These are phyloP conservation scores for Coemansia asiatica DNA, from an alignment of 192 early-diverging fungal genomes.

Conservation along the genomic window DNA sequence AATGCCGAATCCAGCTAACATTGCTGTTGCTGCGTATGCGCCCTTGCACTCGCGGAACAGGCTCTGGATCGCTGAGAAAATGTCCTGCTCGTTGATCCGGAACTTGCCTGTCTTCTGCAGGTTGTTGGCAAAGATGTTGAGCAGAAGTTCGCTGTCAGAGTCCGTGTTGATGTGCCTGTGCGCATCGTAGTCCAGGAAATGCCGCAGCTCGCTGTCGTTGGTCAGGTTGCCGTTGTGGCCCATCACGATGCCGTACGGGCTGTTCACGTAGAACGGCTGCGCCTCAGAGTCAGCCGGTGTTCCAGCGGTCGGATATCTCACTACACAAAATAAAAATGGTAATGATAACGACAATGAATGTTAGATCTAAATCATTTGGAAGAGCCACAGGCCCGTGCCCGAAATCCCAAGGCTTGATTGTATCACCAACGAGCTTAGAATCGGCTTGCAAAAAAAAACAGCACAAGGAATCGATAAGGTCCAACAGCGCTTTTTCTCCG, in stretches of 20 bases:
- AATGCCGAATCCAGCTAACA: constrained; percentile 98
- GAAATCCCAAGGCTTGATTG: no score
- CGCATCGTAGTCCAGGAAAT: constrained; percentile 89
- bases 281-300: constrained; percentile 94
- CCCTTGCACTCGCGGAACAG: constrained; percentile 84
- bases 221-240: constrained; percentile 99
- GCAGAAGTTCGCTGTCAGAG: constrained; percentile 96
- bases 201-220: constrained; percentile 85
- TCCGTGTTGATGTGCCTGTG: constrained; percentile 99
- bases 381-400: no score
- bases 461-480: neutral
- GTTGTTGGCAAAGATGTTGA: constrained; percentile 97
- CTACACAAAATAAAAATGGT: constrained; percentile 50
- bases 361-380: no score
- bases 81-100: constrained; percentile 97
- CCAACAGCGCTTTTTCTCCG: neutral
- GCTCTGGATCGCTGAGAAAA: constrained; percentile 86
- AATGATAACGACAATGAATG: neutral
- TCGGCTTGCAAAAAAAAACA: no score
- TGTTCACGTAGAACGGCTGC: constrained; percentile 99
- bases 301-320: constrained; percentile 98
- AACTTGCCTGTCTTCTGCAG: constrained; percentile 97
- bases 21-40: constrained; percentile 92
- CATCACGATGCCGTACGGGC: constrained; percentile 94
- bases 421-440: no score